phyloP scores from a whole-genome alignment of 139 green algal genomes.

The Chlorella sp. region DNA sequence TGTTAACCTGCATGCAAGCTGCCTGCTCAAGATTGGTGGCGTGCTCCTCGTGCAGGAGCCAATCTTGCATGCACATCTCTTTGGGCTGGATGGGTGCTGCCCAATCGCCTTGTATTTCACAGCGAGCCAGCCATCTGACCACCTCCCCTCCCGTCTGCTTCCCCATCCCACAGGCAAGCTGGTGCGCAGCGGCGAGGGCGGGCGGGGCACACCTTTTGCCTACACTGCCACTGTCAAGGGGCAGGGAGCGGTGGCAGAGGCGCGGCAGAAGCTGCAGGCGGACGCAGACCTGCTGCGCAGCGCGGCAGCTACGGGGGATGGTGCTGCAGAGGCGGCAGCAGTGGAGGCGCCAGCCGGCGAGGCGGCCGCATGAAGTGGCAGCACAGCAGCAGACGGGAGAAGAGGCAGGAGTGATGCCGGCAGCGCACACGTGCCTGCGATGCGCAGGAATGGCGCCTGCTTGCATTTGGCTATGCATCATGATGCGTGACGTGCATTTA shows the following conservation, averaged over 20 bases:
- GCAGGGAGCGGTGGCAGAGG: background rate
- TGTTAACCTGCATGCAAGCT: too few relatives aligned
- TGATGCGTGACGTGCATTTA: too few relatives aligned
- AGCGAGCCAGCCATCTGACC: background rate
- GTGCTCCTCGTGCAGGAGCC: too few relatives aligned
- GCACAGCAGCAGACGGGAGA: background rate
- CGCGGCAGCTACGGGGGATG: background rate
- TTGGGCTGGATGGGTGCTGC: too few relatives aligned
- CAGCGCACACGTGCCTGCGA: background rate
- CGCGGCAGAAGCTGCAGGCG: background rate
- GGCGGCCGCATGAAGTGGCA: background rate
- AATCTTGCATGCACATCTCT: too few relatives aligned
- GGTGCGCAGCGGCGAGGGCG: slow-evolving; percentile 19
- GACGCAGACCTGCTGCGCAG: slow-evolving; percentile 9
- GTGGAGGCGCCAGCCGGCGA: background rate
- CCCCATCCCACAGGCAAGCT: slow-evolving; percentile 5
- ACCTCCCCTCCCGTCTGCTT: background rate
- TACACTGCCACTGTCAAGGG: slow-evolving; percentile 28
- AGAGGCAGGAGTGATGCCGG: background rate
- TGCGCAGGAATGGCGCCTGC: background rate
- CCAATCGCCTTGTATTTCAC: too few relatives aligned
- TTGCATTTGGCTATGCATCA: background rate
- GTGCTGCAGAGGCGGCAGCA: background rate
- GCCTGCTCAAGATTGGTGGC: too few relatives aligned
- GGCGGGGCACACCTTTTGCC: slow-evolving; percentile 19